phyloP scores from a whole-genome alignment of 2,329 filamentous ascomycete genomes.

The Fusarium begoniae region DNA sequence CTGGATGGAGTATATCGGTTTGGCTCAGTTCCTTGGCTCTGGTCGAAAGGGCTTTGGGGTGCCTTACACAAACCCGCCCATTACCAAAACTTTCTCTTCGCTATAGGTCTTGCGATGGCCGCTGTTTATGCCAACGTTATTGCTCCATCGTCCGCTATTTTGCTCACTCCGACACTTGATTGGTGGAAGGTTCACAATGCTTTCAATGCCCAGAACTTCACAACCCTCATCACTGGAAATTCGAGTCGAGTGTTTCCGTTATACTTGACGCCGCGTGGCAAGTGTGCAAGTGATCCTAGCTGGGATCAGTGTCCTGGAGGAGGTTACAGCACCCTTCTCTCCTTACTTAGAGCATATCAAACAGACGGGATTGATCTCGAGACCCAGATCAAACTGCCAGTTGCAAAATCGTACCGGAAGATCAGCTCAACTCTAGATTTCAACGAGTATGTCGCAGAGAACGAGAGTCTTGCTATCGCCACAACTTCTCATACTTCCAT shows the following conservation, averaged over 20 bases:
- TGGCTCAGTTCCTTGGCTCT: not conserved
- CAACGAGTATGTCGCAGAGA: not conserved
- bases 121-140: not conserved
- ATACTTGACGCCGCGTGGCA: not conserved
- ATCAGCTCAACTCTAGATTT: not conserved
- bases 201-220: not conserved
- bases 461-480: not conserved
- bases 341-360: not conserved
- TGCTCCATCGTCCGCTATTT: not conserved
- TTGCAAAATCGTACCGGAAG: not conserved
- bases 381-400: not conserved
- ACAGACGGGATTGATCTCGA: not conserved
- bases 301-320: not conserved
- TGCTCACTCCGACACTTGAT: not conserved
- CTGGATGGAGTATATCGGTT: rapidly evolving
- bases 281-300: not conserved
- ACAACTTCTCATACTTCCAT: not conserved
- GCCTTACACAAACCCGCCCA: rapidly evolving
- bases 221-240: not conserved
- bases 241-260: not conserved
- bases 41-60: not conserved
- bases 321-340: not conserved
- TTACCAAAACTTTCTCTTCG: not conserved
- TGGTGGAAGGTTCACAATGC: not conserved
- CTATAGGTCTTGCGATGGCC: not conserved